Base-by-base conservation (phyloP, 225 moss, liverwort and hornwort species). In the Ulota crispa region DNA sequence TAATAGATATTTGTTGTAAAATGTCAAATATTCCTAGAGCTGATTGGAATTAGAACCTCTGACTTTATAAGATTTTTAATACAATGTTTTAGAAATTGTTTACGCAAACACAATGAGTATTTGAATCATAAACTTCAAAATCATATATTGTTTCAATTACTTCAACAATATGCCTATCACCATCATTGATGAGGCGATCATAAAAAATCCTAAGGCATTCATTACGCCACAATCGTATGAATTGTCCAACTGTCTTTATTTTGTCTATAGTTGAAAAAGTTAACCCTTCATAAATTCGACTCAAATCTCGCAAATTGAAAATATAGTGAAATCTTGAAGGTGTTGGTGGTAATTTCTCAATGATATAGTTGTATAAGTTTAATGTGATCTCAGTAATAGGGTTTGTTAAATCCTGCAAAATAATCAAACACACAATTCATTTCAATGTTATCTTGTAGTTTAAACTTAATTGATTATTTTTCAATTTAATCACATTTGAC, bases 261-360 rank as follows among this genome's bases (percentile, higher is more conserved):
- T 90, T 95, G 54, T 95, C 93, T 64, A 73, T 50, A 23, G 95
- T 94, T 76, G 96, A 92, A 15, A 95, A 82, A 37, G 91, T 94
- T 21, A 96, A 24, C 19, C 96, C 96, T 86, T 96, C 96, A 36
- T 96, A 96, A 18, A 96, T 89, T 64, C 96, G 80, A 16, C 95
- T 95, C 31, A 96, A 77, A 86, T 96, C 96, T 6, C 93, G 92
- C 54, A 96, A 73, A 82, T 95, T 96, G 57, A 96, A 96, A 2
- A 96, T 95, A 74, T 96, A 96, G 30, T 96, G 96, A 81, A 95
- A 96, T 63, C 91, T 90, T 64, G 90, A 95, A 53, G 96, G 96
- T 54, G 96, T 96, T 60, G 96, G 96, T 73, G 96, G 95, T 68
- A 95, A 86, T 75, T 78, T 92, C 42, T 96, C 95, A 42, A 93